phyloP scores from a whole-genome alignment of 805 yeast species.

The Metschnikowia picachoensis region DNA sequence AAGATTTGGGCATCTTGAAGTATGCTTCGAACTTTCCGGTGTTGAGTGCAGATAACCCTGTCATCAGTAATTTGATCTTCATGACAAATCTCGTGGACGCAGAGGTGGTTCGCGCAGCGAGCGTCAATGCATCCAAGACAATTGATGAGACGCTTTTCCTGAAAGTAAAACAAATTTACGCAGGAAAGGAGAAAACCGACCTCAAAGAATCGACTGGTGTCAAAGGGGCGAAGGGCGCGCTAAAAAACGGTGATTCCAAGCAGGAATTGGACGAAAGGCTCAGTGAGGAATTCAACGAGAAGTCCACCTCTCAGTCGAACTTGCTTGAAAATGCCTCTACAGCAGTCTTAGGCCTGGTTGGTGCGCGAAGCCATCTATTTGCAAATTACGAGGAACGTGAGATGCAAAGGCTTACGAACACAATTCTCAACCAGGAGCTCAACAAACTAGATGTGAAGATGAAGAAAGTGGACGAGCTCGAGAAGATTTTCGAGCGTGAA shows the following conservation, averaged over 20 bases:
- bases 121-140: slow-evolving; percentile 53
- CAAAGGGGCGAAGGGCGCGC: too few species aligned
- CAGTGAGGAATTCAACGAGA: slow-evolving; percentile 6
- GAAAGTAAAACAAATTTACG: slow-evolving; percentile 33
- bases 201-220: too few species aligned
- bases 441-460: slow-evolving; percentile 64
- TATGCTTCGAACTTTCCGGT: slow-evolving; percentile 84
- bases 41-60: slow-evolving; percentile 85
- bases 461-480: slow-evolving; percentile 54
- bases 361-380: slow-evolving; percentile 74
- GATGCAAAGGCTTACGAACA: slow-evolving; percentile 55
- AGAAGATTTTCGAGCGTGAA: slow-evolving; percentile 62
- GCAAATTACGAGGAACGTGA: slow-evolving; percentile 79
- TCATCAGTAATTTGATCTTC: slow-evolving; percentile 87
- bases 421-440: slow-evolving; percentile 58
- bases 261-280: slow-evolving; percentile 9
- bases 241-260: not conserved
- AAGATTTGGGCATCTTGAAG: slow-evolving; percentile 63
- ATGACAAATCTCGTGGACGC: slow-evolving; percentile 82
- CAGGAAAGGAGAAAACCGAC: slow-evolving; percentile 2
- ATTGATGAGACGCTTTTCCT: slow-evolving; percentile 42
- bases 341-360: slow-evolving; percentile 71
- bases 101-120: slow-evolving; percentile 79
- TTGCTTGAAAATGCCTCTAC: slow-evolving; percentile 57
- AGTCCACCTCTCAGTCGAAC: slow-evolving; percentile 10